Evolutionary conservation across 768 basidiomycete species (phyloP).

Genomic region (Rhodocollybia butyracea): DNA sequence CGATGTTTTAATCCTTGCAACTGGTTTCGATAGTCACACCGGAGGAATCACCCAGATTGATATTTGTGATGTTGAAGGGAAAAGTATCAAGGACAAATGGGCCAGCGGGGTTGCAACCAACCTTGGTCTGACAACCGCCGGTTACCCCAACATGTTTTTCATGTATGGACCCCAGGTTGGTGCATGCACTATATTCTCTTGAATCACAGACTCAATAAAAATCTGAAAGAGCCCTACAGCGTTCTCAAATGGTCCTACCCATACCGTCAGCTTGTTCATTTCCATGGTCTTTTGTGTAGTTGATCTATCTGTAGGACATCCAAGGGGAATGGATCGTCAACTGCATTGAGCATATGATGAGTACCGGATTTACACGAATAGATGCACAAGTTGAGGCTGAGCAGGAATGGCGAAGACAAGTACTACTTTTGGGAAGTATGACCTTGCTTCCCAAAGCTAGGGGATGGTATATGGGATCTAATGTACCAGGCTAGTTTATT

Average conservation of each 20-base stretch:
- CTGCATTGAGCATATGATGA: conserved; percentile 15
- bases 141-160: conserved; percentile 17
- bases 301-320: conserved; percentile 15
- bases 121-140: conserved; percentile 11
- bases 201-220: too few species aligned
- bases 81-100: conserved; percentile 7
- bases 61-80: conserved; percentile 4
- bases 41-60: conserved; percentile 8
- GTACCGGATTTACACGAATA: conserved; percentile 4
- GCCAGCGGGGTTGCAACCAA: conserved; percentile 9
- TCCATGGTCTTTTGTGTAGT: neutral
- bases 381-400: neutral
- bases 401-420: neutral
- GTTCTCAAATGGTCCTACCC: conserved; percentile 13
- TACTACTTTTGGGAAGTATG: neutral
- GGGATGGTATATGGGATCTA: conserved; percentile 14
- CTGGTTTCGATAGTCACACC: conserved; percentile 8
- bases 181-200: too few species aligned
- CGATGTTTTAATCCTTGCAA: conserved; percentile 5
- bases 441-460: conserved; percentile 7
- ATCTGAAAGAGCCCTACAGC: too few species aligned
- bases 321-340: conserved; percentile 23
- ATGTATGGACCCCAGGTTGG: conserved; percentile 14
- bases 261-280: conserved; percentile 7
- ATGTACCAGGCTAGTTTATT: conserved; percentile 6